Base-by-base conservation (phyloP, 78 protist species). In the Speleostelium caveatum region DNA sequence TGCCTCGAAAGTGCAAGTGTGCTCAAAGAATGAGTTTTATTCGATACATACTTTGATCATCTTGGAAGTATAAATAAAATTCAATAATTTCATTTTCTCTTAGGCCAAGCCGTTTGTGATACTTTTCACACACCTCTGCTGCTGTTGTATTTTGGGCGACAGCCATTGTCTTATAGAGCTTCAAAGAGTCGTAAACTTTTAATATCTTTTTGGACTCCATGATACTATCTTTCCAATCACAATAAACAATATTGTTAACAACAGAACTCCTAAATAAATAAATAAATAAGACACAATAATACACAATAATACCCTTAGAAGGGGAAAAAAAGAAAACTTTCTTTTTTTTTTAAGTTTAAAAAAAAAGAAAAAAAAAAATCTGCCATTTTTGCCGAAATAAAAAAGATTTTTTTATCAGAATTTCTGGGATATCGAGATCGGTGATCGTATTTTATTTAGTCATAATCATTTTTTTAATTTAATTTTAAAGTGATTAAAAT, bases 61-160 rank as follows among this genome's bases (percentile, higher is more conserved):
- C 91, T 30, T 69, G 55, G 16, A 83, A 32, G 38, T 69, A 83
- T 53, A 83, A 71, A 83, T 63, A 42, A 42, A 83, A 83, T 42
- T 65, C 59, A 16, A 41, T 72, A 30, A 67, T 62, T 26, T 78
- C 87, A 28, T 60, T 61, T 39, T 69, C 73, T 4, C 69, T 73
- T 63, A 83, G 33, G 17, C 67, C 67, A 30, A 69, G 45, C 30
- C 69, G 67, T 16, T 83, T 83, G 8, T 68, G 79, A 56, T 69
- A 58, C 32, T 83, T 83, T 53, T 83, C 91, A 69, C 78, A 69
- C 26, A 83, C 63, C 38, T 83, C 91, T n/a, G 66, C 91, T 14
- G 91, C 51, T 7, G 91, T 56, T 0, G 73, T 59, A 24, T 63
- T 67, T 19, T 77, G 79, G 39, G 67, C 91, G 2, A 83, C 67